Percentiles rank a stretch among this genome's conserved stretches.
Evolutionary conservation across 23 red algal genomes (phyloP).

Genomic region (Gracilaria caudata): DNA sequence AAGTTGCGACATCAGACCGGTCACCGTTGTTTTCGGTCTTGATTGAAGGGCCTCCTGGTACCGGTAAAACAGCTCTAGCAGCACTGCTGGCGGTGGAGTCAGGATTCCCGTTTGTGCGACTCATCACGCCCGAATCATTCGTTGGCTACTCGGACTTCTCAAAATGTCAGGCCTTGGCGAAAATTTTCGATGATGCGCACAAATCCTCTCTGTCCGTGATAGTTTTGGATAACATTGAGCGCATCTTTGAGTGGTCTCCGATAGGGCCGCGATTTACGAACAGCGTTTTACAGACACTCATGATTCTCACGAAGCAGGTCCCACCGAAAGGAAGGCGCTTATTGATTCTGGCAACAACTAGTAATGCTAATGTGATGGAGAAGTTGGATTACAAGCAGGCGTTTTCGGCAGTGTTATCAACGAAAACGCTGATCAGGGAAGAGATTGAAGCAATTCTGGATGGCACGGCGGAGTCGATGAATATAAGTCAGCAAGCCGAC

Average conservation of each 20-base stretch:
- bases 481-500: conserved; percentile 37
- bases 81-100: conserved; percentile 91
- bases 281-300: conserved; percentile 88
- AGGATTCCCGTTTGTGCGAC: conserved; percentile 95
- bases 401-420: conserved; percentile 84
- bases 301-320: conserved; percentile 89
- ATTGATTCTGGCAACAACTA: conserved; percentile 88
- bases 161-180: conserved; percentile 92
- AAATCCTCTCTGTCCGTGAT: conserved; percentile 89
- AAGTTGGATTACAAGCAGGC: conserved; percentile 73
- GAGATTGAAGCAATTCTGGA: conserved; percentile 79
- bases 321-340: conserved; percentile 87
- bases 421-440: conserved; percentile 55
- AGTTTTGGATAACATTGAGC: conserved; percentile 97
- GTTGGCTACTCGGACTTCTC: conserved; percentile 91
- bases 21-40: conserved; percentile 92
- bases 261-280: conserved; percentile 96
- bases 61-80: conserved; percentile 98
- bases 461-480: conserved; percentile 61
- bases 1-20: conserved; percentile 78
- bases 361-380: conserved; percentile 76
- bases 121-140: conserved; percentile 87
- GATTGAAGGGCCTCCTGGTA: conserved; percentile 90
- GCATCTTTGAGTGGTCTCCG: conserved; percentile 95
- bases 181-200: conserved; percentile 95